Evolutionary conservation across 1,139 yeast species (phyloP), one percentile per base, ranked within the genome.

Genomic region (Protomyces inouyei): DNA sequence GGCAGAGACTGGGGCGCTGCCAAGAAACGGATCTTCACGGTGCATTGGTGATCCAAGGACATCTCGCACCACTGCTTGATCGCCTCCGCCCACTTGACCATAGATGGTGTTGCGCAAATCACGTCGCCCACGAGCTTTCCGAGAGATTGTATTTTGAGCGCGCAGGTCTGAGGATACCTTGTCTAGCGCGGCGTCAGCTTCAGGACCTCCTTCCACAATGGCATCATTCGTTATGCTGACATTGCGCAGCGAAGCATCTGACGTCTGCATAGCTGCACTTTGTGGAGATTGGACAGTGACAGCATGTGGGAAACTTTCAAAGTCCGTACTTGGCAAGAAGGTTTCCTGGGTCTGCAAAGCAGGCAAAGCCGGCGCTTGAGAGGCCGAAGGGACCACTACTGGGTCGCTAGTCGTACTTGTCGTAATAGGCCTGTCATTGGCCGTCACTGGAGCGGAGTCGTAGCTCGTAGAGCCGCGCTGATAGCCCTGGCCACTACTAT

Each of bases 141-240:
- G 36, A 16, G 64, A 60, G 21, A 60, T 43, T 23, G 64, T 60
- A 12, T 51, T 52, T 35, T 60, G 64, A 12, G 64, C 64, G 23
- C 64, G 59, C 14, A 61, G 48, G 28, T 56, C 53, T 12, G 65
- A 48, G 35, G 61, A 37, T 6, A 61, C 65, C 18, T 36, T 73
- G n/a, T 72, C 66, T 16, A 71, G 71, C 16, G 73, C 68, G 2
- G 64, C 64, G 37, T 60, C 64, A 16, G 54, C 64, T 10, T 55
- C 59, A 9, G 40, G 18, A 32, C 21, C 46, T 16, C 52, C 21
- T 6, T 52, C 36, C 21, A 16, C 54, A 28, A 37, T 38, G 10
- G 63, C 53, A 38, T 38, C 48, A 21, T 55, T 43, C 18, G 57
- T 25, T 25, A 59, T 59, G 23, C 46, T 59, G 36, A 59, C 63